Evolutionary conservation across 768 basidiomycete species (phyloP).

Genomic region (Piloderma croceum): DNA sequence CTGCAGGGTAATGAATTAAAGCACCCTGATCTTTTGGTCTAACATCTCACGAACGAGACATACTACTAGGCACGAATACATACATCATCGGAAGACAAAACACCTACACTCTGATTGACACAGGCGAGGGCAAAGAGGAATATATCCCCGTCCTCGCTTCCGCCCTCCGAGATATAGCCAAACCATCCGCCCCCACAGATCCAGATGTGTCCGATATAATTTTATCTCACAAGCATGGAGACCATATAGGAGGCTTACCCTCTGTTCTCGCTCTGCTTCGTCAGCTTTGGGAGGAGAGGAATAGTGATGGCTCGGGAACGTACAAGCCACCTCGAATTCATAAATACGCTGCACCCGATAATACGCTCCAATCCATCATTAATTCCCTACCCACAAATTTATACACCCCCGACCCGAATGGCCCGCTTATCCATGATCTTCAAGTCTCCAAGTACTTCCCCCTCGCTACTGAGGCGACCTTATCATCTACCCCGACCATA

Average conservation of each 20-base stretch:
- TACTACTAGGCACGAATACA: slow-evolving; percentile 72
- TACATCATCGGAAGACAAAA: slow-evolving; percentile 70
- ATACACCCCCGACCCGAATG: slow-evolving; percentile 40
- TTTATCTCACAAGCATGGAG: slow-evolving; percentile 85
- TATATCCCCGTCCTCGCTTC: slow-evolving; percentile 65
- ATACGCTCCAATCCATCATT: slow-evolving; percentile 34
- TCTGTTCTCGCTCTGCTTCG: slow-evolving; percentile 63
- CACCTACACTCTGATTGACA: slow-evolving; percentile 79
- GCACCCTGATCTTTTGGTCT: background rate
- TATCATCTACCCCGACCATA: slow-evolving; percentile 6
- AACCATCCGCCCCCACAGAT: slow-evolving; percentile 29
- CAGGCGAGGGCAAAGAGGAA: slow-evolving; percentile 64
- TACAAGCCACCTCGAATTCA: slow-evolving; percentile 70
- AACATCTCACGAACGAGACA: background rate
- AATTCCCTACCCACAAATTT: slow-evolving; percentile 37
- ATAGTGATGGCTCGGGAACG: slow-evolving; percentile 31
- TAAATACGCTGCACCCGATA: slow-evolving; percentile 50
- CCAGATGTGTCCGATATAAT: slow-evolving; percentile 83
- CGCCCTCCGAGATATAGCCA: slow-evolving; percentile 41
- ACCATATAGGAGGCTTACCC: slow-evolving; percentile 77
- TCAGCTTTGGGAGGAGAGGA: slow-evolving; percentile 52
- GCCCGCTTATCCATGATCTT: slow-evolving; percentile 52
- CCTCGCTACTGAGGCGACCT: slow-evolving; percentile 27
- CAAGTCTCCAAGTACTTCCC: slow-evolving; percentile 48
- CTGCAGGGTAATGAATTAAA: slow-evolving; percentile 55